Evolutionary conservation across 2,329 filamentous ascomycete species (phyloP).

Genomic region (Beauveria sp.): DNA sequence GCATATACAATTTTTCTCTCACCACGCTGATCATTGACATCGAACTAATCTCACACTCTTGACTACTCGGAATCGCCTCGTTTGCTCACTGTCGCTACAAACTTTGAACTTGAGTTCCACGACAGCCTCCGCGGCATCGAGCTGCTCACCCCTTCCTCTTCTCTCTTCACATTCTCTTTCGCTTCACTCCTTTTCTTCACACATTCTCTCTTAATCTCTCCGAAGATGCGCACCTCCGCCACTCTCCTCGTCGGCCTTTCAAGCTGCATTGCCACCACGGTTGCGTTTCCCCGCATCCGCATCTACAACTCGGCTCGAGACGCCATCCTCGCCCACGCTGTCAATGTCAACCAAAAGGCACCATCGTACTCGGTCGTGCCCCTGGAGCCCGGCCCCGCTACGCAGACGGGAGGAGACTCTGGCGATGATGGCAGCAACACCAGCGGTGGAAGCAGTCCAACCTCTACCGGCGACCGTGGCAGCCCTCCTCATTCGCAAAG

Average conservation of each 20-base stretch:
- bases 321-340: neutral
- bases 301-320: slow-evolving; percentile 12
- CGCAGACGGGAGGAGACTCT: neutral
- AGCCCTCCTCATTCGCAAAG: slow-evolving; percentile 5
- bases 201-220: neutral
- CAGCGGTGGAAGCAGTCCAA: slow-evolving; percentile 13
- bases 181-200: neutral
- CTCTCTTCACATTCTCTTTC: neutral
- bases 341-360: slow-evolving; percentile 13
- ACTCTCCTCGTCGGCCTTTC: slow-evolving; percentile 24
- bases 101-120: neutral
- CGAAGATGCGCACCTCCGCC: slow-evolving; percentile 23
- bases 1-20: neutral
- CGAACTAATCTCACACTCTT: neutral
- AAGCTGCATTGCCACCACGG: slow-evolving; percentile 18
- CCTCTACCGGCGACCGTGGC: slow-evolving; percentile 8
- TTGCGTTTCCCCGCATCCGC: slow-evolving; percentile 22
- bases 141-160: neutral
- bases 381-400: slow-evolving; percentile 24
- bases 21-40: neutral
- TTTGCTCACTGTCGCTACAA: neutral
- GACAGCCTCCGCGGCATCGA: neutral
- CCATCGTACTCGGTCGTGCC: slow-evolving; percentile 33
- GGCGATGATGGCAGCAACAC: slow-evolving; percentile 18
- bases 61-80: neutral